These are phyloP conservation scores for Lolium perenne DNA, from an alignment of 176 grass and related monocot genomes.

Conservation along the genomic window DNA sequence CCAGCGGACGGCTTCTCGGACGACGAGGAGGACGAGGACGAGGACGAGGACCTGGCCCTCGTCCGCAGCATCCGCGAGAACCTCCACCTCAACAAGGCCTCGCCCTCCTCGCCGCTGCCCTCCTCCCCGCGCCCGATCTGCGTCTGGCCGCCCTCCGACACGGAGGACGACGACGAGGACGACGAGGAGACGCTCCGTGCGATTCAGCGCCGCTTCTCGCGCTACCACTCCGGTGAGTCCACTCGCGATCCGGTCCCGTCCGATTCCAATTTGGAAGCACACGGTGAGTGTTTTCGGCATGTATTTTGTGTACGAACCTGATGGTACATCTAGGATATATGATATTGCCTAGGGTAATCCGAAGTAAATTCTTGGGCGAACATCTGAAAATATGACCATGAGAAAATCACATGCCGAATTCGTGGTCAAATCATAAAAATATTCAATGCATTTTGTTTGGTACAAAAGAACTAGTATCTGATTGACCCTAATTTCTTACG, in stretches of 20 bases:
- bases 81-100: conserved; percentile 45
- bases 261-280: conserved; percentile 3
- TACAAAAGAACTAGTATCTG: not conserved
- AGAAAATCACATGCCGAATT: not conserved
- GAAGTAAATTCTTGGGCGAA: not conserved
- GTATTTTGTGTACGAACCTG: not conserved
- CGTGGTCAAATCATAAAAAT: not conserved
- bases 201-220: conserved; percentile 81
- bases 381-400: not conserved
- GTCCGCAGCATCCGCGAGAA: conserved; percentile 71
- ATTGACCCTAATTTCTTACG: not conserved
- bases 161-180: conserved; percentile 71
- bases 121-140: conserved; percentile 47
- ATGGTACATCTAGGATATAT: not conserved
- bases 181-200: conserved; percentile 81
- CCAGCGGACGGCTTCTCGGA: not conserved
- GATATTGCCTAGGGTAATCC: conserved; percentile 8
- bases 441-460: not conserved
- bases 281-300: not conserved
- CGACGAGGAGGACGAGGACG: conserved; percentile 34
- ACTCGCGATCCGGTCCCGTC: not conserved
- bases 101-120: conserved; percentile 17
- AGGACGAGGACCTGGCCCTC: conserved; percentile 54
- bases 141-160: conserved; percentile 40
- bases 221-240: conserved; percentile 67